Percentiles rank a stretch among this genome's conserved stretches.
Evolutionary conservation across 2,329 filamentous ascomycete genomes (phyloP).

Genomic region (Penicillium carneum): DNA sequence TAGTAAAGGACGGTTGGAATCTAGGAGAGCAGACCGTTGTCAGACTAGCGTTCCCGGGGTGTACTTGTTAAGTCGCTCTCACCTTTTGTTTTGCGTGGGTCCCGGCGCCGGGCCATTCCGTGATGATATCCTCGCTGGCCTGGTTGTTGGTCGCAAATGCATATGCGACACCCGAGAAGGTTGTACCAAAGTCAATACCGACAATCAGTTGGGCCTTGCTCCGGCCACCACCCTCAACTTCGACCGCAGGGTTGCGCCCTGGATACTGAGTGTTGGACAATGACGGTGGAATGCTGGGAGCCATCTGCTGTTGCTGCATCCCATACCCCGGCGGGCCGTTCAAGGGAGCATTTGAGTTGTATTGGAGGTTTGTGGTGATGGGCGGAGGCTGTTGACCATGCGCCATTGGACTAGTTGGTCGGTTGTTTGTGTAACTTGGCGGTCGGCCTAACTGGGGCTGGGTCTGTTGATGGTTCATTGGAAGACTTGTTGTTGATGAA

Average conservation of each 20-base stretch:
- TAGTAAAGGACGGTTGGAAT: conserved; percentile 99
- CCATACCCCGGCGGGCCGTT: conserved; percentile 56
- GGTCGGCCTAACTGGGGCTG: conserved; percentile 64
- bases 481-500: conserved; percentile 59
- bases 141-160: conserved; percentile 93
- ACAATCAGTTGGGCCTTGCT: conserved; percentile 98
- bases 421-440: conserved; percentile 67
- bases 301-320: conserved; percentile 46
- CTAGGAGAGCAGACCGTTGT: conserved; percentile 45
- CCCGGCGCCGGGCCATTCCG: conserved; percentile 96
- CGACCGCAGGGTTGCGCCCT: conserved; percentile 54
- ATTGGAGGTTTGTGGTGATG: conserved; percentile 63
- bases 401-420: conserved; percentile 62
- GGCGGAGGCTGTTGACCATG: conserved; percentile 58
- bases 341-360: conserved; percentile 48
- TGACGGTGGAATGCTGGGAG: conserved; percentile 39
- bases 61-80: conserved; percentile 18
- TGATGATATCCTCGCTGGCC: conserved; percentile 97
- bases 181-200: conserved; percentile 98
- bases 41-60: neutral
- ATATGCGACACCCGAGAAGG: conserved; percentile 96
- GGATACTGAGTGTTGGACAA: conserved; percentile 41
- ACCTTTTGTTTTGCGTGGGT: conserved; percentile 99
- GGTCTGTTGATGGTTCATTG: conserved; percentile 58
- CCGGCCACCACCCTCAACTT: conserved; percentile 85